phyloP scores from a whole-genome alignment of 179 eudicot species.

The Vitellaria paradoxa region DNA sequence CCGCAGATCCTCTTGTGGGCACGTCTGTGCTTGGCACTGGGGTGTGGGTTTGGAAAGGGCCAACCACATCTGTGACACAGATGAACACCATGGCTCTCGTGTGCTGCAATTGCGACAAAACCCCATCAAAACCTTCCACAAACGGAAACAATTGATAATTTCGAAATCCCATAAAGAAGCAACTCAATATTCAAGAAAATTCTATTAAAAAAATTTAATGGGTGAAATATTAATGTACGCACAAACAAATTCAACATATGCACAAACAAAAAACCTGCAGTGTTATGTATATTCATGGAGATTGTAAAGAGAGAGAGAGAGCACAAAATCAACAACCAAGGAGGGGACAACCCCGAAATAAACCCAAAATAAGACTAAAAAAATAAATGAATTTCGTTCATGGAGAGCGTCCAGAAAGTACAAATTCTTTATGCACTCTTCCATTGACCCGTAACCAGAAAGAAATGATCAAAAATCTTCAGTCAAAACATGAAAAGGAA shows the following conservation, averaged over 20 bases:
- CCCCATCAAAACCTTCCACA: background rate
- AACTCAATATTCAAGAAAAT: background rate
- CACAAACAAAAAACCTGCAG: too few relatives aligned
- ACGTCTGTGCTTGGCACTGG: conserved; percentile 70
- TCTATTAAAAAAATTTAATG: too few relatives aligned
- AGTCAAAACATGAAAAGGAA: background rate
- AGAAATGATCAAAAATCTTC: background rate
- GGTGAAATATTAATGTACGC: too few relatives aligned
- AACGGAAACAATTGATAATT: background rate
- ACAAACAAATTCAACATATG: too few relatives aligned
- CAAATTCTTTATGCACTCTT: too few relatives aligned
- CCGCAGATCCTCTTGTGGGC: conserved; percentile 86
- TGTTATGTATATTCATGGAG: too few relatives aligned
- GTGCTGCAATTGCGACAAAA: conserved; percentile 31
- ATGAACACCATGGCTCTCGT: conserved; percentile 56
- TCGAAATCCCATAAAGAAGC: background rate
- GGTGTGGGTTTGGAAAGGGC: conserved; percentile 71
- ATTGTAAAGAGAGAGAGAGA: too few relatives aligned
- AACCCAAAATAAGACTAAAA: too few relatives aligned
- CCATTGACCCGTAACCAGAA: background rate
- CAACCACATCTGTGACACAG: conserved; percentile 73
- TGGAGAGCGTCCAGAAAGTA: too few relatives aligned
- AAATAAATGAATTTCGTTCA: too few relatives aligned
- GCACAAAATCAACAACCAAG: too few relatives aligned
- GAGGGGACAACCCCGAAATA: too few relatives aligned